A percentile compares a stretch with the other conserved stretches of the same genome.
These are phyloP conservation scores for Aschersonia sp. DNA, from an alignment of 2,329 filamentous ascomycete genomes.

Conservation along the genomic window DNA sequence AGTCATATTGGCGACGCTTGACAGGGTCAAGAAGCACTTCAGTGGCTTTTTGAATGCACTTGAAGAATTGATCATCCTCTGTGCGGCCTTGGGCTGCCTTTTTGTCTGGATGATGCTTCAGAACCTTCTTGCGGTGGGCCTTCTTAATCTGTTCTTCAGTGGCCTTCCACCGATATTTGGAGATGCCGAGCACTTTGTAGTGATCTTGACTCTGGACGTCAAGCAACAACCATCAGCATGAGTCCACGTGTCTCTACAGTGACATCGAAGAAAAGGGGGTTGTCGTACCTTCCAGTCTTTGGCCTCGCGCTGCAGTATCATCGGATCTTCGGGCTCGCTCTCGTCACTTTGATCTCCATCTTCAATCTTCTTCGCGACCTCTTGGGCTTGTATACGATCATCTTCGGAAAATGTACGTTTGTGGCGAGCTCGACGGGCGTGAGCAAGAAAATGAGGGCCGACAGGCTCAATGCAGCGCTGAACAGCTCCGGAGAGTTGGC, in stretches of 20 bases:
- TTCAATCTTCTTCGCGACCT: slow-evolving; percentile 90
- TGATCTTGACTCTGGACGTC: slow-evolving; percentile 69
- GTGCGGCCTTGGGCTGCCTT: slow-evolving; percentile 77
- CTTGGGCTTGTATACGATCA: slow-evolving; percentile 90
- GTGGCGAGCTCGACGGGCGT: slow-evolving; percentile 88
- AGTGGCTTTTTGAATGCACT: slow-evolving; percentile 98
- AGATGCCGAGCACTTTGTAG: slow-evolving; percentile 88
- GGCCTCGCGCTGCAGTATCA: slow-evolving; percentile 83
- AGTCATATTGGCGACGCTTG: slow-evolving; percentile 91
- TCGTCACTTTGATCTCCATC: slow-evolving; percentile 82
- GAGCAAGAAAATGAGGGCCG: slow-evolving; percentile 93
- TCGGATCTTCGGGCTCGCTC: slow-evolving; percentile 83
- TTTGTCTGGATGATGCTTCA: slow-evolving; percentile 98
- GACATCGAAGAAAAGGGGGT: background rate
- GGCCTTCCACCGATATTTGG: slow-evolving; percentile 82
- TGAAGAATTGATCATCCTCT: slow-evolving; percentile 98
- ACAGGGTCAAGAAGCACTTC: slow-evolving; percentile 85
- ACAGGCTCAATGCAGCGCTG: slow-evolving; percentile 90
- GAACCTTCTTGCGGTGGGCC: slow-evolving; percentile 98
- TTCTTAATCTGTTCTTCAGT: slow-evolving; percentile 98
- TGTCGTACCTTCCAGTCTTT: slow-evolving; percentile 93
- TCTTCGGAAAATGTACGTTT: slow-evolving; percentile 98
- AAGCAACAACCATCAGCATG: no score
- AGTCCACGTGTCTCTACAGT: no score
- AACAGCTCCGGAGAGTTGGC: slow-evolving; percentile 59